phyloP scores from a whole-genome alignment of 352 stramenopile genomes.

The Phytopythium chamaehyphon region DNA sequence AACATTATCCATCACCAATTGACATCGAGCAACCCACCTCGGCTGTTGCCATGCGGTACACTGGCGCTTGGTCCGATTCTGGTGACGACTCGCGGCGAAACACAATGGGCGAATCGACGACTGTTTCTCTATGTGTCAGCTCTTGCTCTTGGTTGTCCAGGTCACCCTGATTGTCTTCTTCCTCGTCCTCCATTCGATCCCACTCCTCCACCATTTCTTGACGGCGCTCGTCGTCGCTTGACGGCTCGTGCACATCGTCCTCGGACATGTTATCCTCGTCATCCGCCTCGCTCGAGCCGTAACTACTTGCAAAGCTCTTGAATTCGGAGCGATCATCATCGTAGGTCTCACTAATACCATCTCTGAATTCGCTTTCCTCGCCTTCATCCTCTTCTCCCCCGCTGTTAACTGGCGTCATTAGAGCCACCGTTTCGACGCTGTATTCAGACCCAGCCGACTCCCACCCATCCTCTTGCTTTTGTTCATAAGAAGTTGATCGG shows the following conservation, averaged over 20 bases:
- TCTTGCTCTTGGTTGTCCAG: constrained; percentile 8
- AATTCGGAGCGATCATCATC: too few species aligned
- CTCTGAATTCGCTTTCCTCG: constrained; percentile 6
- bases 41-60: constrained; percentile 13
- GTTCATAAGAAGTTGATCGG: background rate
- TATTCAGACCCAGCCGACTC: constrained; percentile 16
- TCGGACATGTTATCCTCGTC: constrained; percentile 11
- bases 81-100: constrained; percentile 2
- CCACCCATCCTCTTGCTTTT: constrained; percentile 20
- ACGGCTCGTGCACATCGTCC: background rate
- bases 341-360: background rate
- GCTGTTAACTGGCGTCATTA: constrained; percentile 28
- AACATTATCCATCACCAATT: background rate
- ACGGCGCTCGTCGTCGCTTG: constrained; percentile 1
- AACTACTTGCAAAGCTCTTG: too few species aligned
- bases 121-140: constrained; percentile 1
- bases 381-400: constrained; percentile 18
- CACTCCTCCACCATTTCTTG: background rate
- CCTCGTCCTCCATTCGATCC: background rate
- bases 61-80: constrained; percentile 4
- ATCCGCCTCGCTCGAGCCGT: background rate
- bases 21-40: constrained; percentile 15
- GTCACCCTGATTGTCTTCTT: constrained; percentile 3
- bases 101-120: background rate
- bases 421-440: constrained; percentile 36